Percentiles rank a stretch among this genome's conserved stretches.
Conservation (phyloP, 495 filamentous ascomycete genomes). For the Aspergillus affinis region DNA sequence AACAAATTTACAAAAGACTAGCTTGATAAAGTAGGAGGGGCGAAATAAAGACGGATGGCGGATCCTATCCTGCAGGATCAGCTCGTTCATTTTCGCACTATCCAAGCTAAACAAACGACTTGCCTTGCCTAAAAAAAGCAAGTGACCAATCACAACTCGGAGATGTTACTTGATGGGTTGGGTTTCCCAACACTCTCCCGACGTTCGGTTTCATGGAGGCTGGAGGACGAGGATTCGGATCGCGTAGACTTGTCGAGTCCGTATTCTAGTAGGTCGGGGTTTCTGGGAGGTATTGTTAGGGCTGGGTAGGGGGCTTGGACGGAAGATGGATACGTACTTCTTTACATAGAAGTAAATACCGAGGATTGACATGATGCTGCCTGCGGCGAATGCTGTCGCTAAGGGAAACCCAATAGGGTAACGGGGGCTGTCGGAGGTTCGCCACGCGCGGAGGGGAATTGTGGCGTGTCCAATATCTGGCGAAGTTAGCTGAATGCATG, state of each 20-base stretch:
- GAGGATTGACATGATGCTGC: constrained; percentile 9
- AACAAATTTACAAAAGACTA: no score
- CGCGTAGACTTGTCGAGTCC: neutral
- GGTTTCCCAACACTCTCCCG: neutral
- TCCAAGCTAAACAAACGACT: no score
- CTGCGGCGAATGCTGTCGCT: constrained; percentile 18
- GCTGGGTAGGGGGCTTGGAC: neutral
- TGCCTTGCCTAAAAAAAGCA: no score
- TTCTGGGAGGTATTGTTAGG: neutral
- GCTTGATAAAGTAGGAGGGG: no score
- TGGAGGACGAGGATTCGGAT: neutral
- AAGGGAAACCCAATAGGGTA: constrained; percentile 23
- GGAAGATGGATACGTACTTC: neutral
- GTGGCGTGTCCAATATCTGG: constrained; percentile 23
- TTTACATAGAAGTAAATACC: constrained; percentile 11
- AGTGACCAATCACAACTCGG: no score
- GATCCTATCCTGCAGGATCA: no score
- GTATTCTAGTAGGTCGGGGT: constrained; percentile 3
- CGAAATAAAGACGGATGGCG: no score
- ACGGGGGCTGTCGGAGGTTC: constrained; percentile 17
- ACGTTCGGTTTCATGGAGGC: neutral
- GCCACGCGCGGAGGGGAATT: constrained; percentile 21
- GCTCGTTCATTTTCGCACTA: no score
- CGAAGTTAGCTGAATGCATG: neutral
- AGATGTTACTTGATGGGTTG: no score